Base-by-base conservation (phyloP, 495 filamentous ascomycete species). In the Penicillium waksmanii region DNA sequence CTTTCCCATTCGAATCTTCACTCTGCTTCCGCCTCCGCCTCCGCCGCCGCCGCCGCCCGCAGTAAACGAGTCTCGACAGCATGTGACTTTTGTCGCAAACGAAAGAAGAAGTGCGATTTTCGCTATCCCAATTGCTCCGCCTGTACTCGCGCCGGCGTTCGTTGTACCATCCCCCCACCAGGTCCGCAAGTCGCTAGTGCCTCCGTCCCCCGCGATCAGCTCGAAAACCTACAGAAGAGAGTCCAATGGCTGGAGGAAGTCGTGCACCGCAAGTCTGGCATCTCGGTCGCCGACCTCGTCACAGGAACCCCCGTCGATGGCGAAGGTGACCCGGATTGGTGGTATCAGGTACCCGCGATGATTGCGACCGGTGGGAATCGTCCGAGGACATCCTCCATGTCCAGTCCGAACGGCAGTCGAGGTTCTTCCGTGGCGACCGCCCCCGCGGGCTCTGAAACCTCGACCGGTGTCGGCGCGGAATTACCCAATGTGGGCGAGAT, bases 91-190 rank as follows among this genome's bases (percentile, higher is more conserved):
- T 83, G 80, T 68, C 75, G 80, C 47, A 81, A 79, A 54, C 67
- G 80, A 11, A 83, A 83, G 68, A 83, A 82, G 51, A 82, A 82
- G 69, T 83, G 80, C 62, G 80, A 83, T 56, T 82, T 82, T 53
- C 73, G 76, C 35, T 83, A 82, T 43, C 80, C 80, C 33, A 82
- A 79, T 57, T 83, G 80, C 56, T 77, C 79, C 17, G 79, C 80
- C 15, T 83, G 80, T 53, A 76, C 76, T 10, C 78, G 79, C 40
- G 80, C 80, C 42, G 77, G 79, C 7, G 78, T 83, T 17, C 77
- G 80, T 51, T 83, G 80, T 56, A 80, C 77, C 46, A 76, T 80
- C 27, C 74, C 76, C 12, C 76, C 77, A 2, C 74, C 75, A 5
- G 75, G 77, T 3, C 75, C 74, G 12, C 74, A 78, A 52, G 71